Evolutionary conservation across 352 stramenopile genomes (phyloP), one percentile per base, ranked within the genome.

Genomic region (Pythium folliculosum): DNA sequence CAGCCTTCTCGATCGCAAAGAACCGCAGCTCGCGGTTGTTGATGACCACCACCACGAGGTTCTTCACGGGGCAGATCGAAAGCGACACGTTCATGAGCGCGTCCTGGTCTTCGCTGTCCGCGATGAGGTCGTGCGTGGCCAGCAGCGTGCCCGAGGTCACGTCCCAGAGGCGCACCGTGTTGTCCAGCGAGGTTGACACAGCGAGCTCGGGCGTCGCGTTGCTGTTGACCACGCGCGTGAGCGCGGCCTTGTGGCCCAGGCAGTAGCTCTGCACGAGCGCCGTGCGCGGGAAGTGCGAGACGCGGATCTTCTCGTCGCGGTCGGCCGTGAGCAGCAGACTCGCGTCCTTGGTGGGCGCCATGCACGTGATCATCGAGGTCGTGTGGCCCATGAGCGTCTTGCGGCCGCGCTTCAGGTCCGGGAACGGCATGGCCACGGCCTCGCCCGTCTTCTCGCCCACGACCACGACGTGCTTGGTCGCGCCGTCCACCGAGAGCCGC

Each of bases 361-460:
- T 71, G 71, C 89, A 75, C 50, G 86, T 92, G 73, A 95, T 81
- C 82, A 95, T 95, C 23, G 88, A 95, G 56, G 88, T 94, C 40
- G 88, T 95, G 77, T 95, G 88, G 49, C 81, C 82, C 58, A 95
- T 63, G 43, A 95, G 72, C 59, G 77, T 89, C 81, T 90, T 91
- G 45, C 85, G 62, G 54, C 90, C 82, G 44, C 82, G 74, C 23
- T 74, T 63, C 19, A 92, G 73, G 66, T 91, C 77, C 5, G 82
- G 87, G 70, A 95, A 89, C 3, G 84, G 87, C 65, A 91, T 79
- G 53, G 82, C 87, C 30, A 93, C 74, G n/a, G 77, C 83, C 63
- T 95, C 86, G 30, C 87, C 87, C 5, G 87, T 92, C 77, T 95
- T 95, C 63, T 91, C 85, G 32, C 83, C 86, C 30, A 92, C 75